Percentiles rank a stretch among this genome's conserved stretches.
These are phyloP conservation scores for Colletotrichum sp. DNA, from an alignment of 2,329 filamentous ascomycete genomes.

Conservation along the genomic window DNA sequence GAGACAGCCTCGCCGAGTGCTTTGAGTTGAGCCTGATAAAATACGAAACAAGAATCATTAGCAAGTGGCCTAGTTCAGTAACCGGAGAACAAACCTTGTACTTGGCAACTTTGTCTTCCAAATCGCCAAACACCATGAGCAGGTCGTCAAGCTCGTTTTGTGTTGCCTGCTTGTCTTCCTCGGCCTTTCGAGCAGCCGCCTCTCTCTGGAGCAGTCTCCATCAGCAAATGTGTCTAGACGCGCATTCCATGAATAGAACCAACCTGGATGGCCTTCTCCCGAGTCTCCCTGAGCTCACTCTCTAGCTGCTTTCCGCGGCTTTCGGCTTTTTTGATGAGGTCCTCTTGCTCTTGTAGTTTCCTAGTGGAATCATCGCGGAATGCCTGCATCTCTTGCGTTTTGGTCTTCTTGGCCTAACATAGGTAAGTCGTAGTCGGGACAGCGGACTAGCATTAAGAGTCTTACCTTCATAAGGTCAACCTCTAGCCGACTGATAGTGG, in stretches of 20 bases:
- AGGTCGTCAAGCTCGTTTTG: slow-evolving; percentile 82
- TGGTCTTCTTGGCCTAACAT: slow-evolving; percentile 62
- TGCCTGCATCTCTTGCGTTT: slow-evolving; percentile 63
- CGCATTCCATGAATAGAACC: background rate
- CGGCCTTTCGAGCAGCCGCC: slow-evolving; percentile 49
- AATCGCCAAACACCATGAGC: slow-evolving; percentile 79
- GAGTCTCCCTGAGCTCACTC: slow-evolving; percentile 30
- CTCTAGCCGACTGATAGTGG: slow-evolving; percentile 65
- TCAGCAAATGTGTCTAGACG: background rate
- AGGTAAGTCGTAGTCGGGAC: slow-evolving; percentile 20
- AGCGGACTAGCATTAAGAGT: background rate
- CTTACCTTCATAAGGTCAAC: slow-evolving; percentile 65
- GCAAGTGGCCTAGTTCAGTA: background rate
- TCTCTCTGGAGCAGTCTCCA: slow-evolving; percentile 30
- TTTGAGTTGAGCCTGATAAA: slow-evolving; percentile 59
- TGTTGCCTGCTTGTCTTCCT: slow-evolving; percentile 65
- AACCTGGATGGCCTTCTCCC: slow-evolving; percentile 24
- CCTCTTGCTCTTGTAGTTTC: slow-evolving; percentile 47
- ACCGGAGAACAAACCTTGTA: slow-evolving; percentile 65
- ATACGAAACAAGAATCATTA: background rate
- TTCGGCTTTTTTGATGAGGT: slow-evolving; percentile 39
- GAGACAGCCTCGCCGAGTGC: slow-evolving; percentile 74
- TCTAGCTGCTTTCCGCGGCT: slow-evolving; percentile 33
- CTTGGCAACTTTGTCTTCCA: slow-evolving; percentile 76
- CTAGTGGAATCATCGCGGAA: slow-evolving; percentile 45